A percentile compares a stretch with the other conserved stretches of the same genome.
These are phyloP conservation scores for Hymenoscyphus albidus DNA, from an alignment of 2,329 filamentous ascomycete species.

Conservation along the genomic window DNA sequence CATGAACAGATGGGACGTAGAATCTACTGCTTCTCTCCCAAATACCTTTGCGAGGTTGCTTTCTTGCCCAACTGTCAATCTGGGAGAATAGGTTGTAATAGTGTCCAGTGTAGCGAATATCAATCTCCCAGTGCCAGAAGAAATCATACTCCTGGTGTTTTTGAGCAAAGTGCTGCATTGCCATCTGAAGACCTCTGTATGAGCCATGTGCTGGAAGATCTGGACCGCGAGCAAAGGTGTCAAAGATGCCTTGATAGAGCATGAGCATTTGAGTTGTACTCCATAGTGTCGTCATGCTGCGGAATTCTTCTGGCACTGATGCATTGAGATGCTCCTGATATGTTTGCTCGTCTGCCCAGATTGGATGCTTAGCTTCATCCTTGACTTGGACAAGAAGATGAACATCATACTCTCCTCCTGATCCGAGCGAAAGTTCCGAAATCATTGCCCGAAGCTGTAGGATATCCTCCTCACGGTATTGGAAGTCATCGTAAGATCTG, in stretches of 20 bases:
- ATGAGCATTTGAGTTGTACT: conserved; percentile 89
- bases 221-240: conserved; percentile 62
- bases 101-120: conserved; percentile 84
- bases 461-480: conserved; percentile 75
- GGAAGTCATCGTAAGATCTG: conserved; percentile 75
- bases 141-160: conserved; percentile 85
- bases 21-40: conserved; percentile 79
- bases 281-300: conserved; percentile 85
- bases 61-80: conserved; percentile 63
- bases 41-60: conserved; percentile 73
- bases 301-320: conserved; percentile 78
- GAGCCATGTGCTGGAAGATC: conserved; percentile 82
- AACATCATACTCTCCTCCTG: conserved; percentile 81
- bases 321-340: conserved; percentile 66
- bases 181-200: conserved; percentile 90
- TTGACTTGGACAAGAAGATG: conserved; percentile 84
- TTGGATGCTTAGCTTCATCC: conserved; percentile 69
- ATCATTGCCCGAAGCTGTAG: conserved; percentile 82
- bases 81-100: conserved; percentile 73
- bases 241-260: conserved; percentile 82
- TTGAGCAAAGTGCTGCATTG: conserved; percentile 88
- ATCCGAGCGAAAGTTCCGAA: conserved; percentile 73
- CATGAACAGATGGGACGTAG: conserved; percentile 73
- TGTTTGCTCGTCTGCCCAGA: conserved; percentile 70
- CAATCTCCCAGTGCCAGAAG: conserved; percentile 97